Conservation (phyloP, 805 yeast species). For the Kluyveromyces dobzhanskii region DNA sequence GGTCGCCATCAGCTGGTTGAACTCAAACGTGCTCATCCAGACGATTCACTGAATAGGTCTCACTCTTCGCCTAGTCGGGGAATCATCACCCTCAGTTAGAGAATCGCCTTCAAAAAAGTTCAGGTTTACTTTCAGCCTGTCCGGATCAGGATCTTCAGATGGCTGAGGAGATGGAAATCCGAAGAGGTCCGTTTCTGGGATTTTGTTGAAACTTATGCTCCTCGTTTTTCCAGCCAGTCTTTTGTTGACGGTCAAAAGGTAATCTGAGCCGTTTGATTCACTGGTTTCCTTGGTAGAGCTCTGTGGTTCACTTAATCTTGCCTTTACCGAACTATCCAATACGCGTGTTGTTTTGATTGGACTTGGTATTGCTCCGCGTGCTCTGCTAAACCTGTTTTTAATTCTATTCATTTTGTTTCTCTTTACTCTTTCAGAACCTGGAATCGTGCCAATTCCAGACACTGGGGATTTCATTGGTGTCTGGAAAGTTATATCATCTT, state of each 20-base stretch:
- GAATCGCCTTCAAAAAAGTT: constrained; percentile 10
- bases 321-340: constrained; percentile 12
- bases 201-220: constrained; percentile 14
- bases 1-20: no score
- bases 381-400: constrained; percentile 28
- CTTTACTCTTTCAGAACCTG: constrained; percentile 33
- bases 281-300: neutral
- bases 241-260: constrained; percentile 14
- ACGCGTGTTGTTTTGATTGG: constrained; percentile 25
- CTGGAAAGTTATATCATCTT: neutral
- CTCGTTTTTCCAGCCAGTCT: constrained; percentile 13
- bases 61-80: constrained; percentile 11
- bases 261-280: no score
- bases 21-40: no score
- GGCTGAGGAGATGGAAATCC: constrained; percentile 8
- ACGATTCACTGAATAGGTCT: neutral
- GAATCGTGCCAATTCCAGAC: constrained; percentile 17
- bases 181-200: constrained; percentile 15
- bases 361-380: constrained; percentile 32
- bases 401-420: constrained; percentile 30
- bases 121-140: constrained; percentile 9
- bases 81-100: constrained; percentile 10
- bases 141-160: neutral
- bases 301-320: constrained; percentile 4
- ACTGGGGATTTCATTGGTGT: constrained; percentile 2